Evolutionary conservation across 495 filamentous ascomycete genomes (phyloP), one percentile per base, ranked within the genome.

Genomic region (Penicillium taxi): DNA sequence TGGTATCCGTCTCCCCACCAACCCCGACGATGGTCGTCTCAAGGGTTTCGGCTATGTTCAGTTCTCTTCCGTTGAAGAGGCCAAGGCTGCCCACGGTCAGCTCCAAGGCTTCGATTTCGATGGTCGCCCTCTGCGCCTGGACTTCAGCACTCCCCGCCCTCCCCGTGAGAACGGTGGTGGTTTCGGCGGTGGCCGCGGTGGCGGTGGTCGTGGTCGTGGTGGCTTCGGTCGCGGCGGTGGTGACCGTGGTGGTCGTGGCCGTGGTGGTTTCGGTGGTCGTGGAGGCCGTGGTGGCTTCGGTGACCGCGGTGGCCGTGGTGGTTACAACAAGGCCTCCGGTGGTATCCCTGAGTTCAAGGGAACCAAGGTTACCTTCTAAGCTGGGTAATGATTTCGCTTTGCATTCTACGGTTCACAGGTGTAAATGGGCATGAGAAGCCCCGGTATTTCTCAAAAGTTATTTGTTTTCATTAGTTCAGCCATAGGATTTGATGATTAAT

Each of bases 1-100:
- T 42, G 81, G 82, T 48, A 78, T 96, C 41, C 78, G 87, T 50
- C 79, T 98, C 33, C 93, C 93, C 27, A 96, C 90, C 39, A 86
- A 96, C 53, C 72, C 64, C 72, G 87, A 94, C 20, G 75, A 79
- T 42, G 91, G 90, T 31, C 77, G 80, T 37, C 82, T 77, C 57
- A 96, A 96, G 77, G 91, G 91, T 36, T 96, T 93, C 59, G 93
- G 85, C 31, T 98, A 98, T 59, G 81, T 98, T 33, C 79, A 81
- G 50, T 94, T 84, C 70, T 61, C 64, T 26, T 84, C 81, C 9
- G 64, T 94, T 34, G 91, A 95, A 8, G 89, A 96, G 53, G 86
- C 91, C 36, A 82, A 81, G 64, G 61, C 63, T 37, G 91, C 82
- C 18, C 80, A 84, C 42, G 74, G 80, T 47, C 66, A 66, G n/a